These are phyloP conservation scores for Alloteropsis semialata DNA, from an alignment of 176 grass and related monocot genomes.

Conservation along the genomic window DNA sequence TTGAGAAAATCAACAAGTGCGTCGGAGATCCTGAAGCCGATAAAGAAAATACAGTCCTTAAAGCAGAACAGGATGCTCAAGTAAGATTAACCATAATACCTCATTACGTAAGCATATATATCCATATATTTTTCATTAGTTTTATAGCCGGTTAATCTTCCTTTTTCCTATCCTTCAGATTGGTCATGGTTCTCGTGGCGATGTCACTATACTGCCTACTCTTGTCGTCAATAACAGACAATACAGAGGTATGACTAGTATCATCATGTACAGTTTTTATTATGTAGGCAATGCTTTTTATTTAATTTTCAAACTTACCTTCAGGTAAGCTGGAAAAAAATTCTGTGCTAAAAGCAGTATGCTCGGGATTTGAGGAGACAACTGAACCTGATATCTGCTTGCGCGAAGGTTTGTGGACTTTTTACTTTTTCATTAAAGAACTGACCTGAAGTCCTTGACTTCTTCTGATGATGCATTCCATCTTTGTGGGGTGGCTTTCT, in stretches of 20 bases:
- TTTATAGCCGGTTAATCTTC: background rate
- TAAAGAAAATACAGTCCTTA: conserved; percentile 67
- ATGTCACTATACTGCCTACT: conserved; percentile 91
- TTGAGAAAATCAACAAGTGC: conserved; percentile 67
- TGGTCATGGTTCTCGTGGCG: conserved; percentile 67
- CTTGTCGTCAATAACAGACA: conserved; percentile 83
- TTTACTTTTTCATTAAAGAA: background rate
- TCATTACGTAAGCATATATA: background rate
- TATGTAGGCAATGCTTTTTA: background rate
- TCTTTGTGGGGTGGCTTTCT: conserved; percentile 5
- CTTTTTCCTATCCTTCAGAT: conserved; percentile 43
- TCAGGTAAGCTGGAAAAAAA: conserved; percentile 82
- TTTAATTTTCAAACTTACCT: background rate
- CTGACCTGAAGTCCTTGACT: background rate
- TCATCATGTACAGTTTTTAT: background rate
- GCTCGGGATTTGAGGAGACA: conserved; percentile 87
- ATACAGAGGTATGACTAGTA: conserved; percentile 58
- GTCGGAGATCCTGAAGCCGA: conserved; percentile 68
- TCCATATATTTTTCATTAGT: background rate
- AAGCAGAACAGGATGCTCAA: conserved; percentile 82
- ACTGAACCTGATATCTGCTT: conserved; percentile 82
- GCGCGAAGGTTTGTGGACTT: conserved; percentile 57
- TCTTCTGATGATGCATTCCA: background rate
- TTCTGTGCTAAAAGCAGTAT: conserved; percentile 74
- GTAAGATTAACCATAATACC: conserved; percentile 17